phyloP scores from a whole-genome alignment of 345 rosid genomes.

The Lenwebbia sp. region DNA sequence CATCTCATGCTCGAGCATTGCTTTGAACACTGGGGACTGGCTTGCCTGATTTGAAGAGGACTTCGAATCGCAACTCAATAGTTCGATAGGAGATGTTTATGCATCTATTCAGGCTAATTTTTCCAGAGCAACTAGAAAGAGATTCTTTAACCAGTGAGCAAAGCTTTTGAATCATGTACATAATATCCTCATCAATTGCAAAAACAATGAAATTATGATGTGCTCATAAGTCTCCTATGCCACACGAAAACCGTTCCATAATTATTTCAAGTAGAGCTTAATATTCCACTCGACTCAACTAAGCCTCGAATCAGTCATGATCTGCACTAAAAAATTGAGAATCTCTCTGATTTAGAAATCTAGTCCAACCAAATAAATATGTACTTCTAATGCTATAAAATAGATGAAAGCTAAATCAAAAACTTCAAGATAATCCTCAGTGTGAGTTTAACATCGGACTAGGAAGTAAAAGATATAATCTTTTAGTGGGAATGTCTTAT shows the following conservation, averaged over 20 bases:
- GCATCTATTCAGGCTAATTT: constrained; percentile 3
- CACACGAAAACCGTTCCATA: background rate
- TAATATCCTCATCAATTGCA: background rate
- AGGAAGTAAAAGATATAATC: background rate
- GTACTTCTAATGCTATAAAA: background rate
- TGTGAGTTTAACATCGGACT: background rate
- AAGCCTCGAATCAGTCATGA: background rate
- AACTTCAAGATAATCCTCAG: background rate
- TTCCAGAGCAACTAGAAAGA: background rate
- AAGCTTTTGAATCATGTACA: background rate
- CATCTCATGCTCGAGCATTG: constrained; percentile 86
- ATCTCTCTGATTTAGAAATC: background rate
- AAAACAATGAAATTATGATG: background rate
- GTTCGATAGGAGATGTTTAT: background rate
- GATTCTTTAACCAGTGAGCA: background rate
- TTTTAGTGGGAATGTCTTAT: background rate
- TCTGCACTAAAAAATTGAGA: background rate
- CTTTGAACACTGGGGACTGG: constrained; percentile 78
- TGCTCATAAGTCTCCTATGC: background rate
- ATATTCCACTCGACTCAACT: background rate
- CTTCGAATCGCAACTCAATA: background rate
- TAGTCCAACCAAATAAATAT: background rate
- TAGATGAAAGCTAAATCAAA: background rate
- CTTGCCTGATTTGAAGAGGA: constrained; percentile 28
- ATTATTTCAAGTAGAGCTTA: background rate